Percentiles rank a stretch among this genome's conserved stretches.
Evolutionary conservation across 208 protist genomes (phyloP).

Genomic region (Leishmania amazonensis): DNA sequence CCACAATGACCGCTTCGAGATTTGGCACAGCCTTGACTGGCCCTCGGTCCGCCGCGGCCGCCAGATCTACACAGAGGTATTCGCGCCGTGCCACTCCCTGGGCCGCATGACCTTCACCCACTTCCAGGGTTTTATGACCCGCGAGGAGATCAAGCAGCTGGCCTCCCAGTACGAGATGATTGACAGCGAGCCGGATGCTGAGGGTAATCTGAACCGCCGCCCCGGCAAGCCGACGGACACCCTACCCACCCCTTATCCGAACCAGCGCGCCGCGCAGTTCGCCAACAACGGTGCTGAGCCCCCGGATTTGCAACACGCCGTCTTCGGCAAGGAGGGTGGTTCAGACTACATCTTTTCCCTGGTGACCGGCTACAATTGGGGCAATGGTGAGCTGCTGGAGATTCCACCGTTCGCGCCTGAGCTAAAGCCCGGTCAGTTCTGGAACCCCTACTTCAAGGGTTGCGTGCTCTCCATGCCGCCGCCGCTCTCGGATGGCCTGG

Average conservation of each 20-base stretch:
- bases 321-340: slow-evolving; percentile 95
- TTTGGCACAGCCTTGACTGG: slow-evolving; percentile 92
- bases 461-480: slow-evolving; percentile 97
- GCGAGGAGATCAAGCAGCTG: slow-evolving; percentile 96
- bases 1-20: slow-evolving; percentile 87
- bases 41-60: slow-evolving; percentile 95
- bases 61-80: slow-evolving; percentile 98
- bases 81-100: slow-evolving; percentile 97
- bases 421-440: slow-evolving; percentile 93
- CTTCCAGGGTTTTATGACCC: slow-evolving; percentile 97
- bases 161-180: slow-evolving; percentile 93
- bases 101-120: slow-evolving; percentile 97
- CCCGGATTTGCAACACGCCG: slow-evolving; percentile 97
- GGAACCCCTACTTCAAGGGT: slow-evolving; percentile 99
- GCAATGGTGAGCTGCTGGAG: slow-evolving; percentile 91
- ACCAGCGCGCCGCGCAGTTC: slow-evolving; percentile 96
- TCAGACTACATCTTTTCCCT: slow-evolving; percentile 98
- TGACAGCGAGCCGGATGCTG: slow-evolving; percentile 95
- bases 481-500: slow-evolving; percentile 94
- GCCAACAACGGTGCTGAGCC: slow-evolving; percentile 98
- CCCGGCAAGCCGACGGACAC: slow-evolving; percentile 97
- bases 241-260: slow-evolving; percentile 96
- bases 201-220: slow-evolving; percentile 96
- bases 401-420: slow-evolving; percentile 85
- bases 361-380: slow-evolving; percentile 97